Conservation (phyloP, 148 eudicot species). For the Diospyros lotus region DNA sequence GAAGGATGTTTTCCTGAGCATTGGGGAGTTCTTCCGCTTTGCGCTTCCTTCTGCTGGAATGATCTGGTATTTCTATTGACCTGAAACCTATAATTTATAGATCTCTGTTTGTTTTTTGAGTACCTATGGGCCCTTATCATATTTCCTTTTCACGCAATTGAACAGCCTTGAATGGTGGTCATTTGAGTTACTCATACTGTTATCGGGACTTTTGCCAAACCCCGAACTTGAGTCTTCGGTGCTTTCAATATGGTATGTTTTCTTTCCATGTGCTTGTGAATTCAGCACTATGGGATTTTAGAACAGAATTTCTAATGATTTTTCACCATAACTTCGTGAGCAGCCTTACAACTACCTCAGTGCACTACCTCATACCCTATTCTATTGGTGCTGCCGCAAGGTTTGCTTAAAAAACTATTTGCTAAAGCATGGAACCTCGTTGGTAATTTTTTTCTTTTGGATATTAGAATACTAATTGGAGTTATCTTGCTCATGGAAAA, state of each 20-base stretch:
- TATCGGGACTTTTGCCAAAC: slow-evolving; percentile 38
- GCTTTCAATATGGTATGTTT: slow-evolving; percentile 40
- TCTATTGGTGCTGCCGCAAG: slow-evolving; percentile 42
- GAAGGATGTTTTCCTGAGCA: slow-evolving; percentile 16
- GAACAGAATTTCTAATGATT: not conserved
- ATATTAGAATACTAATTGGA: no score
- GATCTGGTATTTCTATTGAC: slow-evolving; percentile 34
- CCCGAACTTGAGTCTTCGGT: slow-evolving; percentile 46
- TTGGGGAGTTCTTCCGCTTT: slow-evolving; percentile 26
- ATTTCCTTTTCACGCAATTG: not conserved
- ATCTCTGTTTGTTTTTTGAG: no score
- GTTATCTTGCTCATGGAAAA: no score
- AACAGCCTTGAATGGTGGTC: slow-evolving; percentile 56
- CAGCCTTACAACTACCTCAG: slow-evolving; percentile 36
- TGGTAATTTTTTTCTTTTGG: no score
- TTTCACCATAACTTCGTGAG: not conserved
- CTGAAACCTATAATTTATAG: no score
- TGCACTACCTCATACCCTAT: slow-evolving; percentile 32
- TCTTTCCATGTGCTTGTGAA: not conserved
- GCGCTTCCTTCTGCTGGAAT: slow-evolving; percentile 49
- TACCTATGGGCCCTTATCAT: not conserved
- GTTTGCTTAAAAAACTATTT: slow-evolving; percentile 16
- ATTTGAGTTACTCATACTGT: slow-evolving; percentile 26
- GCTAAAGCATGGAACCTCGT: not conserved
- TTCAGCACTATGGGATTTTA: not conserved